phyloP scores from a whole-genome alignment of 1,284 basidiomycete species.

The Anthracocystis panici-leucophaei region DNA sequence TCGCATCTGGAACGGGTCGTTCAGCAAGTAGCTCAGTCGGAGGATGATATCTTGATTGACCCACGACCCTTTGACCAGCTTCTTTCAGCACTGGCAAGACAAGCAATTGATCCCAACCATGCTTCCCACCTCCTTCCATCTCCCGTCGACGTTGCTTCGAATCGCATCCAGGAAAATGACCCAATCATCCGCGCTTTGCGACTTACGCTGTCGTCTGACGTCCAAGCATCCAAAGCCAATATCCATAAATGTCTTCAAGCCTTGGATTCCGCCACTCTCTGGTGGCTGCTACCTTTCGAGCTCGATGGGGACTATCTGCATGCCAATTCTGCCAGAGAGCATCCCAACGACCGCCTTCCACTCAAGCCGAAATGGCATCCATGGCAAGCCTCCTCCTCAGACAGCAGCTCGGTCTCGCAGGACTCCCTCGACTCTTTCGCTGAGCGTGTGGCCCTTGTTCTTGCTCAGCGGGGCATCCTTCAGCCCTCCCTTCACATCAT shows the following conservation, averaged over 20 bases:
- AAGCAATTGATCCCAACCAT: not conserved
- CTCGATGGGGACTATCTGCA: conserved; percentile 6
- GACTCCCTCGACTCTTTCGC: conserved; percentile 33
- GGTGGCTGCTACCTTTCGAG: conserved; percentile 46
- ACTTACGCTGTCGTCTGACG: conserved; percentile 24
- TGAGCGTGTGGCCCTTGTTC: conserved; percentile 40
- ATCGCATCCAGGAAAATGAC: conserved; percentile 12
- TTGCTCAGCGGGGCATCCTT: conserved; percentile 37
- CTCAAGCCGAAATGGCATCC: conserved; percentile 41
- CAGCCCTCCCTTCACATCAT: conserved; percentile 41
- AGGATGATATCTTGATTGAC: conserved; percentile 13
- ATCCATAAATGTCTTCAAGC: conserved; percentile 35
- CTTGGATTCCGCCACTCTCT: conserved; percentile 33
- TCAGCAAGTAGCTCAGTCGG: not conserved
- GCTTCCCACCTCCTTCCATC: conserved; percentile 24
- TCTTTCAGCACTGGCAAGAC: conserved; percentile 28
- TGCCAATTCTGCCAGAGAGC: not conserved
- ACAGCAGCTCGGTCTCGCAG: conserved; percentile 12
- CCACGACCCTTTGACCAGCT: conserved; percentile 47
- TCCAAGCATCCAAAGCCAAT: conserved; percentile 26
- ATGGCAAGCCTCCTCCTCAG: conserved; percentile 27
- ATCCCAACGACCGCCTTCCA: conserved; percentile 17
- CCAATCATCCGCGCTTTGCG: conserved; percentile 36
- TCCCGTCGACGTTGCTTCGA: conserved; percentile 20
- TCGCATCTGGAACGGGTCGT: conserved; percentile 13